These are phyloP conservation scores for Neurospora africana DNA, from an alignment of 495 filamentous ascomycete genomes.

Conservation along the genomic window DNA sequence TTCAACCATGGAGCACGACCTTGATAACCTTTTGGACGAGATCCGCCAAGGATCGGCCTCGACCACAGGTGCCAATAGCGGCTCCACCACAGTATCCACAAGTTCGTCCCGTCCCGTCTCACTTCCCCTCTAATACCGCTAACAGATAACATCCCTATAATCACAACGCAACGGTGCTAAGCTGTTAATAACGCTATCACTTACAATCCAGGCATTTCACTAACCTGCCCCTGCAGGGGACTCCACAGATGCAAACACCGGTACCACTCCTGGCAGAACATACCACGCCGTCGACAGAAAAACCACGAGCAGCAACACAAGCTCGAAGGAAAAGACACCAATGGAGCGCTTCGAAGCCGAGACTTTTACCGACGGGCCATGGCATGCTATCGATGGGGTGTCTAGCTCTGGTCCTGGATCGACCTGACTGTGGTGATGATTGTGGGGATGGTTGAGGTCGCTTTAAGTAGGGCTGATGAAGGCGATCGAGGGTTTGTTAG, in stretches of 20 bases:
- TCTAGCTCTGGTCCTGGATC: neutral
- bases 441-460: neutral
- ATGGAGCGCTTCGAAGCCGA: neutral
- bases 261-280: neutral
- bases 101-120: neutral
- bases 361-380: neutral
- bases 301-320: neutral
- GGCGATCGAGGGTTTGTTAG: neutral
- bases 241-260: neutral
- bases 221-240: neutral
- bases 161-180: fast-evolving
- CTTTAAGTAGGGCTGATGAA: neutral
- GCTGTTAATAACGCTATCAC: neutral
- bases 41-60: neutral
- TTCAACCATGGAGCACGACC: neutral
- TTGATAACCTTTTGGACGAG: too few species aligned
- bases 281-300: neutral
- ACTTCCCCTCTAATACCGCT: neutral
- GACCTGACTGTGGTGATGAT: neutral
- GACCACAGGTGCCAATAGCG: neutral
- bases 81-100: neutral
- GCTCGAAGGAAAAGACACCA: neutral
- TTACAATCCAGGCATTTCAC: neutral
- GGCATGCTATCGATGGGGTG: neutral
- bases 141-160: neutral